phyloP scores from a whole-genome alignment of 805 yeast genomes.

The Nakazawaea anatomiae region DNA sequence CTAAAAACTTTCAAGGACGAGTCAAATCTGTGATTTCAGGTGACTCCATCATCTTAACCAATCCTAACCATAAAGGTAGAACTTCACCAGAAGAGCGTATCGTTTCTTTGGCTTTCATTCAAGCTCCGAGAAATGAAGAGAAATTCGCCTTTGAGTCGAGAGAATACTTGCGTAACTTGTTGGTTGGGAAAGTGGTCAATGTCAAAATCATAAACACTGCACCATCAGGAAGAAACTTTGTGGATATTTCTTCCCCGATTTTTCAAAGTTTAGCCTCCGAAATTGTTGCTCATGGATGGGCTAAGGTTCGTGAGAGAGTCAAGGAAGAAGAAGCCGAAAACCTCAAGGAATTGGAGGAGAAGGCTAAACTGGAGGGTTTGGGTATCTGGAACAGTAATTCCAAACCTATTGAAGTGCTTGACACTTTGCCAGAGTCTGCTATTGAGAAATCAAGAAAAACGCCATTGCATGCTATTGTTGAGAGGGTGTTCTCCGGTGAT shows the following conservation, averaged over 20 bases:
- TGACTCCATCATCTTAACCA: conserved; percentile 60
- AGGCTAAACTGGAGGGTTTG: conserved; percentile 41
- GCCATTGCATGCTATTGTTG: conserved; percentile 59
- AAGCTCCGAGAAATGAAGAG: conserved; percentile 50
- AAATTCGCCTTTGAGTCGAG: conserved; percentile 49
- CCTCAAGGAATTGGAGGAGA: conserved; percentile 36
- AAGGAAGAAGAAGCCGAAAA: conserved; percentile 34
- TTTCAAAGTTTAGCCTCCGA: conserved; percentile 54
- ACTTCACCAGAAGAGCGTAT: conserved; percentile 51
- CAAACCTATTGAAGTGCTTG: conserved; percentile 19
- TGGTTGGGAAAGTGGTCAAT: conserved; percentile 59
- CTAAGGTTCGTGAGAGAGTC: conserved; percentile 53
- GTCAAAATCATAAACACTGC: conserved; percentile 52
- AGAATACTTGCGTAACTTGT: conserved; percentile 53
- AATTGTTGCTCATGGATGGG: conserved; percentile 53
- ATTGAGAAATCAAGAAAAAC: conserved; percentile 28
- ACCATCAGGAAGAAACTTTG: conserved; percentile 58
- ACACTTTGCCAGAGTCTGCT: conserved; percentile 25
- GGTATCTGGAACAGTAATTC: conserved; percentile 48
- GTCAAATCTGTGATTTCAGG: conserved; percentile 69
- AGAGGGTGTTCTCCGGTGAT: conserved; percentile 75
- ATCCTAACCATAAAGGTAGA: conserved; percentile 33
- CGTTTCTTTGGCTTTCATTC: conserved; percentile 59
- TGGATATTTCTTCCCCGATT: conserved; percentile 62
- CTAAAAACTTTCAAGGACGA: conserved; percentile 41